Evolutionary conservation across 2,329 filamentous ascomycete genomes (phyloP).

Genomic region (Proliferodiscus dingleyae): DNA sequence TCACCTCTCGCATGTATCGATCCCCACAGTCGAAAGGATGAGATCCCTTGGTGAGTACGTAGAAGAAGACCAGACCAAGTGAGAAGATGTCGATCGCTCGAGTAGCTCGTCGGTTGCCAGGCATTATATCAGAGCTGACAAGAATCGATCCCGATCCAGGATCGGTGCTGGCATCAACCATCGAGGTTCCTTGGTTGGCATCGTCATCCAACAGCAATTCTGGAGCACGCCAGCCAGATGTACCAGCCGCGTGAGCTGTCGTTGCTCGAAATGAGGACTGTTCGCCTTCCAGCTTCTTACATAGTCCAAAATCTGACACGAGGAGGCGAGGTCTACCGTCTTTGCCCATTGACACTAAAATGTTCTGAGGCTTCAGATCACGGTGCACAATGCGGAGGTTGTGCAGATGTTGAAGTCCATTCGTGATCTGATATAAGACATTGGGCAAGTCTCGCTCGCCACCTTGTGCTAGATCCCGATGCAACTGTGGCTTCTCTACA

Average conservation of each 20-base stretch:
- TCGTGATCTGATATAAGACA: conserved; percentile 82
- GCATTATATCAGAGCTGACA: conserved; percentile 52
- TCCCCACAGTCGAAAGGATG: conserved; percentile 95
- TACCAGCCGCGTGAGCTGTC: conserved; percentile 87
- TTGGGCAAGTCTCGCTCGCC: conserved; percentile 72
- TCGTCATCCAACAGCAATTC: conserved; percentile 84
- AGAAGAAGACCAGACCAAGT: conserved; percentile 95
- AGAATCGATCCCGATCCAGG: conserved; percentile 58
- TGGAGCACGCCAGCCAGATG: conserved; percentile 92
- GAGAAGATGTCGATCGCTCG: conserved; percentile 97
- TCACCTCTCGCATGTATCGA: conserved; percentile 92
- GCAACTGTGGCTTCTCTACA: conserved; percentile 67
- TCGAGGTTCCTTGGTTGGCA: conserved; percentile 51
- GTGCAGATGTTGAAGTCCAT: conserved; percentile 84
- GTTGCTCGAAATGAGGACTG: conserved; percentile 94
- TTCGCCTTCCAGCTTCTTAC: conserved; percentile 92
- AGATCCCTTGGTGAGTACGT: conserved; percentile 86
- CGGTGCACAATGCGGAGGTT: conserved; percentile 91
- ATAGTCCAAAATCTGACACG: conserved; percentile 95
- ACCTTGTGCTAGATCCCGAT: conserved; percentile 64
- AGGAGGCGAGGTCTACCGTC: conserved; percentile 73
- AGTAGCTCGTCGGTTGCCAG: conserved; percentile 70
- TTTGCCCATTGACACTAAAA: conserved; percentile 73
- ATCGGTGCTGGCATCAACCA: conserved; percentile 49
- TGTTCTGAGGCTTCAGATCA: conserved; percentile 96